phyloP scores from a whole-genome alignment of 1,284 basidiomycete species.

The Calocybe gambosa region DNA sequence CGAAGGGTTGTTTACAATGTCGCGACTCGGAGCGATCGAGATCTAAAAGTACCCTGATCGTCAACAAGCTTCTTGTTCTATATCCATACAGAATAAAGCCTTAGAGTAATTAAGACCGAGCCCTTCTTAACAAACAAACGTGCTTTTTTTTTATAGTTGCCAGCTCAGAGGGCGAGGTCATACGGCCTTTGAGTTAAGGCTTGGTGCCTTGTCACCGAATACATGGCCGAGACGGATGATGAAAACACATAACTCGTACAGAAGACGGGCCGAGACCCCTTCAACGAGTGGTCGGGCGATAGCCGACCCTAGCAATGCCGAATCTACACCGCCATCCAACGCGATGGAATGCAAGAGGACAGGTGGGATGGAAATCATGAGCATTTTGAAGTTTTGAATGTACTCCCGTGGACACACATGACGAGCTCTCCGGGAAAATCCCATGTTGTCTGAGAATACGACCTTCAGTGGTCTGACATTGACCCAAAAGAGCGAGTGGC shows the following conservation, averaged over 20 bases:
- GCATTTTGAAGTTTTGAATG: too few species aligned
- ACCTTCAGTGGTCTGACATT: not conserved
- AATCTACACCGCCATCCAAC: not conserved
- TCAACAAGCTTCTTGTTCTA: not conserved
- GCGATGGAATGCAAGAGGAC: too few species aligned
- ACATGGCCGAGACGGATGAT: not conserved
- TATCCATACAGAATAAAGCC: not conserved
- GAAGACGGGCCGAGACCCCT: not conserved
- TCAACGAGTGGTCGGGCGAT: not conserved
- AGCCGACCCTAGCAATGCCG: not conserved
- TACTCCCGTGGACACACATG: not conserved
- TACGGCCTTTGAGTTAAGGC: not conserved
- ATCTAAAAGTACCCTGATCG: not conserved
- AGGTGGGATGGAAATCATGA: too few species aligned
- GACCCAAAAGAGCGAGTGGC: not conserved
- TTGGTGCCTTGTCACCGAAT: not conserved
- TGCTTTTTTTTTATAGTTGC: not conserved
- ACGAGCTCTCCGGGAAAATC: not conserved
- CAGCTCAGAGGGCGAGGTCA: not conserved
- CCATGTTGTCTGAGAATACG: not conserved
- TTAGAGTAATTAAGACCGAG: not conserved
- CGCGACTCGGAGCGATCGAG: not conserved
- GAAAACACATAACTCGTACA: not conserved
- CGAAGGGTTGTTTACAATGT: not conserved
- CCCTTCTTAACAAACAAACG: not conserved